phyloP scores from a whole-genome alignment of 768 basidiomycete genomes.

The Suillus variegatus region DNA sequence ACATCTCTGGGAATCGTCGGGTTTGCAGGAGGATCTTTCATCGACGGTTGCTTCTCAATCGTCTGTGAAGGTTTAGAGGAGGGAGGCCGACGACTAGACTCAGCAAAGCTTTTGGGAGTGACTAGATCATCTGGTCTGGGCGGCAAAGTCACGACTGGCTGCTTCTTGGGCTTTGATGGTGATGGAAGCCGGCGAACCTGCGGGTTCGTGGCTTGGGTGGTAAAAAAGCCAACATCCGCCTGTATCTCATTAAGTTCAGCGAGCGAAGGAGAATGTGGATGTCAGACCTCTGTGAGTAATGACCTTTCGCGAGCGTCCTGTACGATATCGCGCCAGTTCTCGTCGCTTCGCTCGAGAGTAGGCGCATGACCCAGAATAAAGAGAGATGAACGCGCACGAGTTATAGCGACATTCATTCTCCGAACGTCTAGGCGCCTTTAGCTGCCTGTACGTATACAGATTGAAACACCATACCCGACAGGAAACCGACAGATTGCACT shows the following conservation, averaged over 20 bases:
- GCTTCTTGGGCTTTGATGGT: conserved; percentile 22
- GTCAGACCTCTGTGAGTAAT: conserved; percentile 61
- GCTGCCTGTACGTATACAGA: not conserved
- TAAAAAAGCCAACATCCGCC: conserved; percentile 42
- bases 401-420: conserved; percentile 98
- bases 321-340: conserved; percentile 77
- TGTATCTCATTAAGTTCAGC: conserved; percentile 17
- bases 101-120: conserved; percentile 40
- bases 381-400: conserved; percentile 92
- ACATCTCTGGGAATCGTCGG: not conserved
- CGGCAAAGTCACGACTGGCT: conserved; percentile 11
- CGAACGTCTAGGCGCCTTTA: conserved; percentile 55
- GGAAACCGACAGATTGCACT: conserved; percentile 83
- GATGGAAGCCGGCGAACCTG: conserved; percentile 21
- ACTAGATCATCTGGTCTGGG: conserved; percentile 35
- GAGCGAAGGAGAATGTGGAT: not conserved
- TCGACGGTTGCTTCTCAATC: not conserved
- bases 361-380: conserved; percentile 91
- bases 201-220: conserved; percentile 22
- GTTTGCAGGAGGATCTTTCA: conserved; percentile 14
- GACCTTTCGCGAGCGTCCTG: conserved; percentile 69
- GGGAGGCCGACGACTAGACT: conserved; percentile 23
- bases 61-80: conserved; percentile 7
- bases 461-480: conserved; percentile 56
- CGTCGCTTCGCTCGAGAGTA: conserved; percentile 85